These are phyloP conservation scores for Rhizoclosmatium globosum DNA, from an alignment of 192 early-diverging fungal species.

Conservation along the genomic window DNA sequence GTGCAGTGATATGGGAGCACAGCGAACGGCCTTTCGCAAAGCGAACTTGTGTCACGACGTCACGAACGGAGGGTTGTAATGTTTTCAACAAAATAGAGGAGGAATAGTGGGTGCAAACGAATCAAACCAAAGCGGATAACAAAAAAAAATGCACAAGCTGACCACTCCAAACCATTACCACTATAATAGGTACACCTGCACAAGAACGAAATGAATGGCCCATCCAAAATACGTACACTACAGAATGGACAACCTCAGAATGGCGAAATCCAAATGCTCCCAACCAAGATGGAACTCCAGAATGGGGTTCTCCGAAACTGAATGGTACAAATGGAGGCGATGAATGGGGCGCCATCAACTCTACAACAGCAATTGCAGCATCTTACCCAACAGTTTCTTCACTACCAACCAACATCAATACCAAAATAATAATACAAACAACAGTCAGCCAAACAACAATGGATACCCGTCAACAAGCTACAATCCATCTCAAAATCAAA, in stretches of 20 bases:
- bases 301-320: neutral
- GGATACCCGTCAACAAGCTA: neutral
- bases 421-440: neutral
- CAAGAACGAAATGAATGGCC: neutral
- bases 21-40: no score
- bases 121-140: no score
- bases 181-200: neutral
- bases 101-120: no score
- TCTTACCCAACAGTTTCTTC: neutral
- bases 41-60: no score
- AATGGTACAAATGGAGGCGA: neutral
- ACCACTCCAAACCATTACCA: no score
- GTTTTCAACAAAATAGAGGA: no score
- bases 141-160: no score
- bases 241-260: neutral
- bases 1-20: no score
- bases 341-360: neutral
- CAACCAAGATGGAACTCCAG: neutral
- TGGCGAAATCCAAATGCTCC: slow-evolving; percentile 10
- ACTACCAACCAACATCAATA: neutral
- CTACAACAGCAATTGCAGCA: neutral
- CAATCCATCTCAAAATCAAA: neutral
- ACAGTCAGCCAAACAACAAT: neutral
- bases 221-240: neutral
- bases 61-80: no score